phyloP scores from a whole-genome alignment of 2,329 filamentous ascomycete genomes.

The Alternaria sp. region DNA sequence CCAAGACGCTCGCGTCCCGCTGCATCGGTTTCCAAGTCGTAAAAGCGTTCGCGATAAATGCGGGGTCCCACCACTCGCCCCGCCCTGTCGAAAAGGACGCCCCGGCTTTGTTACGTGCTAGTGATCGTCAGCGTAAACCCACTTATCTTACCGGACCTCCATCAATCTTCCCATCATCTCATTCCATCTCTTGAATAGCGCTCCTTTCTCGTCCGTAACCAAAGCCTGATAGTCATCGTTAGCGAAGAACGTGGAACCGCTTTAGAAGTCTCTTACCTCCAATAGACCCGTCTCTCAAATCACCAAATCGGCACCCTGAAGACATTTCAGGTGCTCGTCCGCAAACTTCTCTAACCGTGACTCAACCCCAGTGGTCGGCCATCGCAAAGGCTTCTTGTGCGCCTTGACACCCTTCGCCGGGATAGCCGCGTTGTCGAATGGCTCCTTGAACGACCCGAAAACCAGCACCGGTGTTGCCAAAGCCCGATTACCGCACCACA shows the following conservation, averaged over 20 bases:
- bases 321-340: background rate
- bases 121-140: background rate
- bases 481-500: background rate
- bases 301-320: background rate
- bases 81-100: constrained; percentile 24
- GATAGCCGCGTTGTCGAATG: background rate
- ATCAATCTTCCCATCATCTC: background rate
- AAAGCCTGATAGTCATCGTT: background rate
- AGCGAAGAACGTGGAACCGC: background rate
- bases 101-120: constrained; percentile 11
- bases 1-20: background rate
- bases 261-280: background rate
- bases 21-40: background rate
- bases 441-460: constrained; percentile 14
- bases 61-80: constrained; percentile 20
- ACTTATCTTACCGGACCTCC: background rate
- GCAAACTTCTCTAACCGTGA: background rate
- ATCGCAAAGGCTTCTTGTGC: constrained; percentile 1
- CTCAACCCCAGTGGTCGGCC: background rate
- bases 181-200: background rate
- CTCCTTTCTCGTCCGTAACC: background rate
- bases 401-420: constrained; percentile 2
- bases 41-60: background rate
- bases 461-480: background rate
- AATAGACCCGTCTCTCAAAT: background rate